Conservation (phyloP, 345 rosid species). For the Pistacia vera region DNA sequence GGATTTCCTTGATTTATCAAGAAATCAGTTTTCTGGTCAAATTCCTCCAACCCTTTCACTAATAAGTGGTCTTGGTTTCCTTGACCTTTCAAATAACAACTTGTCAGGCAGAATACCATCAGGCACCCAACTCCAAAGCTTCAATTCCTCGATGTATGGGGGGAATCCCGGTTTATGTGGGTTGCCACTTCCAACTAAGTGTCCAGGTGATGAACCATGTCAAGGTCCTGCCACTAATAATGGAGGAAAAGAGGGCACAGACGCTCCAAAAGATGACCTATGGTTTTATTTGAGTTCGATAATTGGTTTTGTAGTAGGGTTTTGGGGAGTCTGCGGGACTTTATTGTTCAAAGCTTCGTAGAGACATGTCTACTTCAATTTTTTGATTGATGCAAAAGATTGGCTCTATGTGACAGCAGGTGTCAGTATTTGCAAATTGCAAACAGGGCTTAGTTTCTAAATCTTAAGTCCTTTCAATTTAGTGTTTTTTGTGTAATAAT, state of each 20-base stretch:
- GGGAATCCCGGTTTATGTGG: neutral
- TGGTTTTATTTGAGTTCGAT: neutral
- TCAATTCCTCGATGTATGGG: neutral
- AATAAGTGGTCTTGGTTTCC: neutral
- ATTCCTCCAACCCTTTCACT: neutral
- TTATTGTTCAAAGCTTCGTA: too few species aligned
- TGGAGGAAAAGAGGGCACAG: neutral
- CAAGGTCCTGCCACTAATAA: neutral
- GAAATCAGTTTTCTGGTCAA: neutral
- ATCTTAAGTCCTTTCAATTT: too few species aligned
- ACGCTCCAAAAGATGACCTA: neutral
- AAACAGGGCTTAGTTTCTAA: too few species aligned
- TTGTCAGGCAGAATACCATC: neutral
- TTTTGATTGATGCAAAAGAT: too few species aligned
- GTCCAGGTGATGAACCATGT: neutral
- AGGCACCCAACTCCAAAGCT: neutral
- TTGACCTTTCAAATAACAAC: neutral
- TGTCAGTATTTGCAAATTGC: too few species aligned
- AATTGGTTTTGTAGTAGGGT: neutral
- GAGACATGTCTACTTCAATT: too few species aligned
- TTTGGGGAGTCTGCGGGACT: too few species aligned
- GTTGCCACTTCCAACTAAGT: neutral
- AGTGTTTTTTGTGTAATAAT: too few species aligned
- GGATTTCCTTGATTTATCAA: neutral
- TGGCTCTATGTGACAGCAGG: too few species aligned